Percentiles rank a stretch among this genome's conserved stretches.
These are phyloP conservation scores for Adansonia digitata DNA, from an alignment of 345 rosid genomes.

Conservation along the genomic window DNA sequence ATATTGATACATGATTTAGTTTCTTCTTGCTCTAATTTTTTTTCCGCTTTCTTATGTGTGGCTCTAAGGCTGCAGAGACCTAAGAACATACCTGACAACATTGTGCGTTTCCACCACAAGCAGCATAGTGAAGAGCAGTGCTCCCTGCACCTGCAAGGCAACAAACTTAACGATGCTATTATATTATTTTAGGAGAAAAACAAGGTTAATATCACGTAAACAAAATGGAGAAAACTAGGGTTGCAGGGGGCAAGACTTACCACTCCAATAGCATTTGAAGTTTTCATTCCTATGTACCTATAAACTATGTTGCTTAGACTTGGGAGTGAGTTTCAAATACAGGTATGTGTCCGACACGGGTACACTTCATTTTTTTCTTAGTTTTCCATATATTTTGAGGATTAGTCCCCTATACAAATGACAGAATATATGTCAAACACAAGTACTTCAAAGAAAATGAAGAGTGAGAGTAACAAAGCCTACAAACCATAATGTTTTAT, in stretches of 20 bases:
- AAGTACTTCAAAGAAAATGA: too few relatives aligned
- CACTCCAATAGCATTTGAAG: background rate
- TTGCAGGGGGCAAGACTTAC: background rate
- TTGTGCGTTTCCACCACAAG: conserved; percentile 89
- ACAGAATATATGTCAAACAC: too few relatives aligned
- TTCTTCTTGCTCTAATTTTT: background rate
- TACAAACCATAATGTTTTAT: background rate
- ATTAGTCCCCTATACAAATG: too few relatives aligned
- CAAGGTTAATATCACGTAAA: background rate
- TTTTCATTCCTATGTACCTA: background rate
- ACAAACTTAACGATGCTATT: background rate
- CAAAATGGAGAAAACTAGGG: background rate
- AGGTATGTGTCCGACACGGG: too few relatives aligned
- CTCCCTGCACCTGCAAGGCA: conserved; percentile 79
- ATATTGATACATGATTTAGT: conserved; percentile 5
- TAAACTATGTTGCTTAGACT: too few relatives aligned
- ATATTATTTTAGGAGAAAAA: background rate
- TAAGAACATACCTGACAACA: conserved; percentile 75
- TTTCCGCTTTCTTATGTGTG: background rate
- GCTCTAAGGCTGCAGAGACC: background rate
- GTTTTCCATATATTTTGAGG: too few relatives aligned
- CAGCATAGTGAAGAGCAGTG: conserved; percentile 93
- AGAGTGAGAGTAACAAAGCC: too few relatives aligned
- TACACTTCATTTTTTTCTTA: too few relatives aligned
- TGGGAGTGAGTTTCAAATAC: too few relatives aligned